Evolutionary conservation across 108 stramenopile genomes (phyloP), one percentile per base, ranked within the genome.

Genomic region (Discostella pseudostelligera): DNA sequence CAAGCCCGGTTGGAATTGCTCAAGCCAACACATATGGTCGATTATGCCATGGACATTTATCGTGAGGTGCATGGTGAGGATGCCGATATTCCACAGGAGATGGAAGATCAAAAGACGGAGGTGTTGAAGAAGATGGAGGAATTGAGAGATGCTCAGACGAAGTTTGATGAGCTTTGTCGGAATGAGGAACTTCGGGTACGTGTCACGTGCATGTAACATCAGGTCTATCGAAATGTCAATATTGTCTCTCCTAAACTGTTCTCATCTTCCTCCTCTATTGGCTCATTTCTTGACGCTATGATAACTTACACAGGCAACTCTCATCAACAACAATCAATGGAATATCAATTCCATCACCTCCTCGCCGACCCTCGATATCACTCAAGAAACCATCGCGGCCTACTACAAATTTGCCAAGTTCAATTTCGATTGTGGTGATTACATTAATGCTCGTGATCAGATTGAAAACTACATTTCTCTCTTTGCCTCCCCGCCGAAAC

Each of bases 351-450:
- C 78, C 29, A 63, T 97, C 51, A 54, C 69, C 16, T 66, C 74
- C 50, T 55, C 63, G n/a, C 47, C 76, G 9, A 65, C 76, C 36
- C 53, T 72, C 22, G 72, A 80, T 21, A 78, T 97, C 66, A 93
- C 92, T 1, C 65, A 69, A 19, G 89, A 93, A 53, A 83, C 72
- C 39, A 56, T 94, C 19, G 90, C 85, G 45, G 79, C 79, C 36
- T 96, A 93, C 68, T 83, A 82, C 63, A 57, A 91, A 74, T 83
- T 87, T 40, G 92, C 94, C 20, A 96, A 95, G 59, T 95, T 91
- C 74, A 83, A 94, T 60, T 98, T 94, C 79, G 96, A 96, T 53
- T 93, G 94, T 54, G 97, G 97, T 39, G 92, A 91, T 58, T 97
- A 97, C 71, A 70, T 90, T 54, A 69, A 76, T 24, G 68, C 87